Evolutionary conservation across 768 basidiomycete genomes (phyloP), one percentile per base, ranked within the genome.

Genomic region (Tricholoma bakamatsutake): DNA sequence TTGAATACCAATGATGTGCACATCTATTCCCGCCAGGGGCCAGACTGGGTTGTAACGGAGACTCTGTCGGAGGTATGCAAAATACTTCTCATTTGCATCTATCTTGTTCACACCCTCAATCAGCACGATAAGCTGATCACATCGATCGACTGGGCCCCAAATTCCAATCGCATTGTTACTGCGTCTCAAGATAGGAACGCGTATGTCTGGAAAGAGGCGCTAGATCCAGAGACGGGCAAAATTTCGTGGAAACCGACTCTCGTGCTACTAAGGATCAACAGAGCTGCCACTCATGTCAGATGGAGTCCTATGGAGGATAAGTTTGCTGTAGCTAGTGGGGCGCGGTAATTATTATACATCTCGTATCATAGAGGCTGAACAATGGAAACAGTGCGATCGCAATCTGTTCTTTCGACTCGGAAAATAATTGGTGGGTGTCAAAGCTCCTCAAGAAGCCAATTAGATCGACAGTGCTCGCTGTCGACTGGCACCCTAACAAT

Each of bases 401-500:
- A 10, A 83, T 99, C 49, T 99, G 97, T 69, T 95, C 91, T 15
- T 99, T 97, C 66, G 97, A 99, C 68, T 80, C 89, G 9, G 97
- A 99, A 76, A 95, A 90, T 73, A 90, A 99, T 70, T 99, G 97
- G 97, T 99, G 97, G 97, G 92, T 97, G 3, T 87, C 95, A 15
- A 93, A 92, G 68, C 88, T 89, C 57, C 76, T 99, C 69, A 99
- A 98, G 85, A 98, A 98, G 72, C 97, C 97, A 24, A 89, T 99
- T 65, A 75, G 93, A 60, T 93, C 93, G 4, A 99, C 97, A 1
- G 95, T 99, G 12, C 77, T 98, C 40, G 84, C 87, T 4, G 76
- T 99, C 62, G 96, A 98, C 62, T 99, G 97, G 97, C 97, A 99
- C 68, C 95, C 97, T 27, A 98, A 98, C 79, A 98, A 97, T 67